These are phyloP conservation scores for Sporothrix variecibatus DNA, from an alignment of 2,329 filamentous ascomycete genomes.

Conservation along the genomic window DNA sequence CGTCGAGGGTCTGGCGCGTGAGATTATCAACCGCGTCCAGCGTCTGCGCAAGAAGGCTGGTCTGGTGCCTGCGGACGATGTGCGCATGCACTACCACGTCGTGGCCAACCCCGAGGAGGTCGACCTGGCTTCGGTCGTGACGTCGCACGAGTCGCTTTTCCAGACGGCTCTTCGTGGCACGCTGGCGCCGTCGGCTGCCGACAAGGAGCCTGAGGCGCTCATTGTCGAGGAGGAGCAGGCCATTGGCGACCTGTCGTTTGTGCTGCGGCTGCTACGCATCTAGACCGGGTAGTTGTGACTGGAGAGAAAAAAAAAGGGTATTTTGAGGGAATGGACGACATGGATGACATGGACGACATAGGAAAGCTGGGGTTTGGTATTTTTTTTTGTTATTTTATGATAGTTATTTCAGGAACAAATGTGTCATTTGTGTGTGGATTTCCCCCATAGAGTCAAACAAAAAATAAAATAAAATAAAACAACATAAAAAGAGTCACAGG, in stretches of 20 bases:
- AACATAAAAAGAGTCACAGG: neutral
- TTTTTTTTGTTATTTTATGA: constrained; percentile 2
- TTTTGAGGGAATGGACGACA: neutral
- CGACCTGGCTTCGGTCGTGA: constrained; percentile 70
- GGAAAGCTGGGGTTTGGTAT: constrained; percentile 9
- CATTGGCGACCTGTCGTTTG: constrained; percentile 32
- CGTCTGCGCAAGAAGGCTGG: constrained; percentile 91
- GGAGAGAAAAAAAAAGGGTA: neutral
- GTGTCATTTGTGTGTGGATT: neutral
- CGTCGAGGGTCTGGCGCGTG: constrained; percentile 84
- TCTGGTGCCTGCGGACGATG: constrained; percentile 86
- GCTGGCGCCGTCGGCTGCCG: constrained; percentile 67
- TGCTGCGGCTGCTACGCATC: constrained; percentile 29
- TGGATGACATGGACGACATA: constrained; percentile 9
- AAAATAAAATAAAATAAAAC: neutral
- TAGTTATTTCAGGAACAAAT: constrained; percentile 10
- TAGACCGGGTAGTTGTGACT: neutral
- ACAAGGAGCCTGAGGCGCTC: constrained; percentile 54
- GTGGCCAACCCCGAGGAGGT: constrained; percentile 76
- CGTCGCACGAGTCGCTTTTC: constrained; percentile 66
- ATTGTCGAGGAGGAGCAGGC: constrained; percentile 78
- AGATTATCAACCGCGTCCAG: constrained; percentile 92
- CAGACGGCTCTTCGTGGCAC: constrained; percentile 77
- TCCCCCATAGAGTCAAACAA: neutral
- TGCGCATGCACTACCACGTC: constrained; percentile 90